Evolutionary conservation across 441 rosid species (phyloP), one percentile per base, ranked within the genome.

Genomic region (Adansonia madagascariensis): DNA sequence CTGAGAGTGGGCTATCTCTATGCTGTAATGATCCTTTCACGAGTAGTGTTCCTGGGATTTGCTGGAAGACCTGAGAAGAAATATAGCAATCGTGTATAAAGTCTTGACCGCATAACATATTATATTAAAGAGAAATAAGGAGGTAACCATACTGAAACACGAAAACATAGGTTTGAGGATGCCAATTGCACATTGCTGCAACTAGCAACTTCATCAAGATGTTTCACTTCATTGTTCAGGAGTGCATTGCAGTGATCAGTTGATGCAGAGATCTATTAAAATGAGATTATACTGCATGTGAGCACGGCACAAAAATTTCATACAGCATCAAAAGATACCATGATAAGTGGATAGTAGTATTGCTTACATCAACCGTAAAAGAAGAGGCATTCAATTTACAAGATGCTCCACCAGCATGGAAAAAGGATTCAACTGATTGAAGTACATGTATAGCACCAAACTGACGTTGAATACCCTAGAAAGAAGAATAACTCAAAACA

Each of bases 11-110:
- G 77, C 79, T 76, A 76, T 88, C 90, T 84, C 77, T 86, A 46
- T 83, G 87, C 82, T 80, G 93, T 78, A 91, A 77, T 43, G 95
- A 92, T 78, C 91, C 98, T 86, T 91, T 92, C 74, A 93, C 89
- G 83, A 95, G 87, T 79, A 93, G 86, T 47, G 98, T 82, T 53
- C 97, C 97, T 1, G 95, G 96, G 68, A 85, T 90, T 84, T 90
- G 98, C 81, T 93, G 95, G 78, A 91, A 94, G 57, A 94, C 92
- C 94, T 93, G 84, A 15, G 77, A 62, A 82, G 3, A 35, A 49
- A 56, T 24, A 52, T 6, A 18, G 4, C 27, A 79, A 72, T 75
- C 79, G 80, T 22, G 64, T 31, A 64, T 50, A 35, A 71, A 62
- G 6, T 67, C 44, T 6, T 5, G 79, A 50, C 17, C 56, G 31